Base-by-base conservation (phyloP, 352 stramenopile species). In the Globisporangium irregulare region DNA sequence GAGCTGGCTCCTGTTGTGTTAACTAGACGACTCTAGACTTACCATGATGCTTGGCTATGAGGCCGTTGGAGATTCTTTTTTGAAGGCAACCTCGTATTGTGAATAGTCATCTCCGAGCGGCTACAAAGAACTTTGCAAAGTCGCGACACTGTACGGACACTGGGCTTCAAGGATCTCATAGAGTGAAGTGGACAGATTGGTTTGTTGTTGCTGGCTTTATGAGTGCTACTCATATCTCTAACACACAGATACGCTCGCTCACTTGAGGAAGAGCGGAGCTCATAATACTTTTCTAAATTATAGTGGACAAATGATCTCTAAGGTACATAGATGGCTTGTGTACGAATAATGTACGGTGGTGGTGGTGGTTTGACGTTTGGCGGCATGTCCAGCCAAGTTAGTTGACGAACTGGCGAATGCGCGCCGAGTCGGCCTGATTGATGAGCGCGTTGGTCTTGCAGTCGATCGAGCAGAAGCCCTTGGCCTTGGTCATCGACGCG, bases 401-500 rank as follows among this genome's bases (percentile, higher is more conserved):
- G 41, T 78, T 75, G 62, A 80, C 81, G 73, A 82, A 87, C 46
- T 79, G 77, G 58, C 74, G 77, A 59, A 89, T 82, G 66, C 73
- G 81, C 54, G 82, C 85, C 68, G 85, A 88, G 74, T 93, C 85
- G 4, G 80, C 82, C 60, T 87, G 77, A 72, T 67, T 91, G 74
- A 93, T 85, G 64, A 89, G 70, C 54, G 87, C 74, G 71, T 92
- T 93, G 32, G 85, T 94, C 76, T 94, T 94, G 78, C 87, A 94
- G 78, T 94, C 87, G 66, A 94, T 92, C 4, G 82, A 93, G 76
- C 85, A 94, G 65, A 94, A 94, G 59, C 83, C 85, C n/a, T 81
- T 81, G 20, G 70, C 76, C 2, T 81, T 75, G n/a, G 85, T 78
- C 53, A 90, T 64, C 41, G 75, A 76, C 70, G 88, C 83, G 61